Evolutionary conservation across 805 yeast genomes (phyloP), one percentile per base, ranked within the genome.

Genomic region (Cyberlindnera sargentensis): DNA sequence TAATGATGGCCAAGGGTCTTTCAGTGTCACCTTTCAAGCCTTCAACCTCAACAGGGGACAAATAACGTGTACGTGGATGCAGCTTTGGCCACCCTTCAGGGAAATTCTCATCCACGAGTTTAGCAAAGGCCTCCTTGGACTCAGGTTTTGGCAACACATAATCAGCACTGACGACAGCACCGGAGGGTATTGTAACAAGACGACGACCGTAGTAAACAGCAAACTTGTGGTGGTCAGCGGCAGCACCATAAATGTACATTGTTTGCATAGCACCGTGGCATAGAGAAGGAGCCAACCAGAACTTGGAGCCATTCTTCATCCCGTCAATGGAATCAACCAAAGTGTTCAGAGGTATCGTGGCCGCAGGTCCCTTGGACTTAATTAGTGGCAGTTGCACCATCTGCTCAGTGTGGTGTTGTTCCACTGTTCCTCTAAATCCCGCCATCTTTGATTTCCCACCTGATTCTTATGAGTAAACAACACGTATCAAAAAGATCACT

Each of bases 241-340:
- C 62, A 29, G 33, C 10, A 3, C 82, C 75, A n/a, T 53, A 43
- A 37, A 90, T 77, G 56, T 77, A 80, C 58, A 83, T 57, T 2
- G 96, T 88, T 62, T 90, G 96, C 27, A 86, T 63, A 44, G 82
- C 73, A 25, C 96, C 96, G 47, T 79, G 79, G 60, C 78, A 77
- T 28, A 83, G 60, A 3, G 74, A 62, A 6, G 93, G 93, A 48
- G 78, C 74, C 58, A 82, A 66, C 60, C 76, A 64, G 51, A 82
- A 72, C 52, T 69, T 70, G 34, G 78, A 58, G 6, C 72, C 71
- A 39, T 75, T 56, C 32, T 60, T 58, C 45, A 81, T 68, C 8
- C 66, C 76, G 1, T 81, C 78, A 4, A 73, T 63, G 7, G 42
- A 34, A 36, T 52, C 35, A 36, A 52, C 49, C 37, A 53, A 37